phyloP scores from a whole-genome alignment of 192 early-diverging fungal species.

The Linnemannia elongata region DNA sequence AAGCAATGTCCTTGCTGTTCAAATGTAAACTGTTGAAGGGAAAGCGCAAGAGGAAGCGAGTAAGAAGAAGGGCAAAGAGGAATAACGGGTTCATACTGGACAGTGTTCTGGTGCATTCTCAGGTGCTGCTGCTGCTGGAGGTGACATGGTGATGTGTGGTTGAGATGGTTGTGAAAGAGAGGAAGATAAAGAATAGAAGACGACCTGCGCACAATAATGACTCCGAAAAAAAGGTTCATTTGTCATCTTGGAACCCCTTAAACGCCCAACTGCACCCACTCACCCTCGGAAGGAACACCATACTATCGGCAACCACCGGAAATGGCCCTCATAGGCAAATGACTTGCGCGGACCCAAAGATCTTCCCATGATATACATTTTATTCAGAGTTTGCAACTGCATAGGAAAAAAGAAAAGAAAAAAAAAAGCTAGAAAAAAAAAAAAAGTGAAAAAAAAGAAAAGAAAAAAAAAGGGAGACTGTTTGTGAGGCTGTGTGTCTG shows the following conservation, averaged over 20 bases:
- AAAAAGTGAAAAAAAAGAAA: conserved; percentile 15
- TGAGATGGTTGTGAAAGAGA: not conserved
- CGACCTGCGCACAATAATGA: conserved; percentile 10
- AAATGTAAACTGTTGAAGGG: not conserved
- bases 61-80: not conserved
- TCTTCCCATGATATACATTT: not conserved
- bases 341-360: too few species aligned
- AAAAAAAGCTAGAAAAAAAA: conserved; percentile 25
- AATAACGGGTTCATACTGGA: conserved; percentile 57
- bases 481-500: not conserved
- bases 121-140: conserved; percentile 37
- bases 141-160: conserved; percentile 3
- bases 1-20: not conserved
- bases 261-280: not conserved
- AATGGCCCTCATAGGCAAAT: not conserved
- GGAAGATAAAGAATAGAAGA: not conserved
- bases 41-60: not conserved
- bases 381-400: not conserved
- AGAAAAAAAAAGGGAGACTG: conserved; percentile 8
- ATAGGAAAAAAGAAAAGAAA: not conserved
- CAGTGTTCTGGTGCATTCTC: conserved; percentile 83
- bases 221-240: conserved; percentile 1
- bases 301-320: not conserved
- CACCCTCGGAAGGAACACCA: not conserved
- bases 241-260: conserved; percentile 17